Evolutionary conservation across 352 stramenopile genomes (phyloP).

Genomic region (Phytophthora tubulina): DNA sequence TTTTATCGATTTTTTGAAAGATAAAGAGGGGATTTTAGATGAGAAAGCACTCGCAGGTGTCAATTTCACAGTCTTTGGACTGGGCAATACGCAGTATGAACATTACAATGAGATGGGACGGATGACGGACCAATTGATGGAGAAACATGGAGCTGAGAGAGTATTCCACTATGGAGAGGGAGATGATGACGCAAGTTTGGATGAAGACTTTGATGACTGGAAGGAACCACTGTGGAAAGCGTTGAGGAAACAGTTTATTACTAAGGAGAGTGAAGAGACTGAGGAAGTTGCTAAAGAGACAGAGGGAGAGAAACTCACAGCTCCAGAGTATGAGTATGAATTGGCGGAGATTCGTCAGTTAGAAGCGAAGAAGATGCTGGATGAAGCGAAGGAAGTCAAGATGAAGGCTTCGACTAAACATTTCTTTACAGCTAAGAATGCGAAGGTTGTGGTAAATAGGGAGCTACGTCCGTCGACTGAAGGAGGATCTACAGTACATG

Average conservation of each 20-base stretch:
- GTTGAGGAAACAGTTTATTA: conserved; percentile 72
- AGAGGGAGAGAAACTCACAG: conserved; percentile 30
- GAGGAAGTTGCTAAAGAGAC: conserved; percentile 12
- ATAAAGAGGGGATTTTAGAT: conserved; percentile 48
- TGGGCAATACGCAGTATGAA: conserved; percentile 99
- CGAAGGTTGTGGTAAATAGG: conserved; percentile 88
- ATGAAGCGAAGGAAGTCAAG: conserved; percentile 40
- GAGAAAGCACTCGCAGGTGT: conserved; percentile 64
- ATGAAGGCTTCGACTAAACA: conserved; percentile 90
- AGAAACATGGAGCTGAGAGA: conserved; percentile 80
- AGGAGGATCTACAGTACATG: conserved; percentile 89
- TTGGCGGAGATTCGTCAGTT: conserved; percentile 52
- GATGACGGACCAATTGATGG: conserved; percentile 91
- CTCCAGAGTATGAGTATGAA: conserved; percentile 73
- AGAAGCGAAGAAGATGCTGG: conserved; percentile 25
- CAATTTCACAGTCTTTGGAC: conserved; percentile 96
- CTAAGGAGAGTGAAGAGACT: conserved; percentile 30
- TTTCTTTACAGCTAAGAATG: conserved; percentile 89
- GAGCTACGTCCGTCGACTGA: conserved; percentile 90
- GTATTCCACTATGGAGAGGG: conserved; percentile 94
- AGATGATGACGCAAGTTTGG: conserved; percentile 96
- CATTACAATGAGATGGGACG: conserved; percentile 98
- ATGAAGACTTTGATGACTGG: conserved; percentile 95
- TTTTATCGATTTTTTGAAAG: conserved; percentile 94
- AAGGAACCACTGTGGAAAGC: conserved; percentile 94